Percentiles rank a stretch among this genome's conserved stretches.
Evolutionary conservation across 2,329 filamentous ascomycete species (phyloP).

Genomic region (Hypoxylon sp.): DNA sequence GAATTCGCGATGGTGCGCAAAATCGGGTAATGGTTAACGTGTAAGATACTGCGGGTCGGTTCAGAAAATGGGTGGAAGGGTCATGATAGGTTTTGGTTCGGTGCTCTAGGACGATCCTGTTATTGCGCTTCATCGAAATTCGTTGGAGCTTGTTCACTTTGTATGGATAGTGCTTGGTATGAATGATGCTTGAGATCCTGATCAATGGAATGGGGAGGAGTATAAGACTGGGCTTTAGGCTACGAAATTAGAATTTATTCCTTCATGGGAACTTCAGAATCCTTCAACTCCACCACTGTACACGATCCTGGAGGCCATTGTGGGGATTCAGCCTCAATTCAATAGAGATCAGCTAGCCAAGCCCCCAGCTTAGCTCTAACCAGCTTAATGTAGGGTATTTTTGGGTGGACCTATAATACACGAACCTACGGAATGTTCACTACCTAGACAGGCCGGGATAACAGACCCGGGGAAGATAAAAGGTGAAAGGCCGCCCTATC

Average conservation of each 20-base stretch:
- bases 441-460: neutral
- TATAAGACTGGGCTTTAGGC: neutral
- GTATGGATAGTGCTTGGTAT: neutral
- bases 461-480: neutral
- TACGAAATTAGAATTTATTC: neutral
- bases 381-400: neutral
- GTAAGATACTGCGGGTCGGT: neutral
- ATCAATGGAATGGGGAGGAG: neutral
- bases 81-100: neutral
- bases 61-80: constrained; percentile 11
- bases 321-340: constrained; percentile 3
- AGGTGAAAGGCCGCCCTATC: neutral
- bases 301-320: neutral
- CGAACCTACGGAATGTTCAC: neutral
- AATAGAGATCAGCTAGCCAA: constrained; percentile 3
- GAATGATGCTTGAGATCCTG: neutral
- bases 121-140: neutral
- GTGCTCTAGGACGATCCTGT: neutral
- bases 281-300: neutral
- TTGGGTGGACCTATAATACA: neutral
- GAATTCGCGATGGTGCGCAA: neutral
- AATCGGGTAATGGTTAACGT: constrained; percentile 1
- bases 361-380: neutral
- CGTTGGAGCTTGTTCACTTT: neutral
- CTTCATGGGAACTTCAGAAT: neutral